Conservation (phyloP, 164 flowering plant genomes). For the Magnolia sinica region DNA sequence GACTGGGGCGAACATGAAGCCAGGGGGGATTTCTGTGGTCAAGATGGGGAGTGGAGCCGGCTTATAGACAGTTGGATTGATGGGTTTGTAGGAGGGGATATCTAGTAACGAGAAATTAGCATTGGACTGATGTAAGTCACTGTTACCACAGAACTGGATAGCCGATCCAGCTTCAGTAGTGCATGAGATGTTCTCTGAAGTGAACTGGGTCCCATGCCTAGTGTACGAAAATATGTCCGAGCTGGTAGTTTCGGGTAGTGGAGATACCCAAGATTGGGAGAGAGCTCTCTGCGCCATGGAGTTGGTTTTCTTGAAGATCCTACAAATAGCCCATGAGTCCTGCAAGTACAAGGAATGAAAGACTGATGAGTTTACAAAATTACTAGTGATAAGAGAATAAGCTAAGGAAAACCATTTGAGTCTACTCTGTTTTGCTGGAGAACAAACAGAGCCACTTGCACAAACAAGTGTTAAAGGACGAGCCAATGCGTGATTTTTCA, state of each 20-base stretch:
- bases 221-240: constrained; percentile 30
- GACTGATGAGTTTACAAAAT: neutral
- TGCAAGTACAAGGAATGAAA: constrained; percentile 30
- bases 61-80: constrained; percentile 24
- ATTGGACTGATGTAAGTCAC: constrained; percentile 28
- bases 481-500: no score
- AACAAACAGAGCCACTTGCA: no score
- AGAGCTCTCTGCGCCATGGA: constrained; percentile 72
- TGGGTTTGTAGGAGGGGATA: constrained; percentile 34
- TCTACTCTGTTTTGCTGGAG: no score
- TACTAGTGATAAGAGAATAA: neutral
- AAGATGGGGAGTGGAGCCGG: constrained; percentile 27
- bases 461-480: no score
- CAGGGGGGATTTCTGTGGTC: constrained; percentile 33
- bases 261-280: constrained; percentile 73
- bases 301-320: constrained; percentile 90
- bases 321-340: constrained; percentile 98
- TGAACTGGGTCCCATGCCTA: constrained; percentile 32
- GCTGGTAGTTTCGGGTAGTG: constrained; percentile 29
- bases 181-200: constrained; percentile 53
- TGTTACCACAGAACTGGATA: constrained; percentile 31
- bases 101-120: constrained; percentile 24
- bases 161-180: constrained; percentile 43
- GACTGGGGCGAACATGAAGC: constrained; percentile 38
- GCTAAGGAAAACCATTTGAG: neutral